phyloP scores from a whole-genome alignment of 495 filamentous ascomycete genomes.

The Cairneyella variabilis region DNA sequence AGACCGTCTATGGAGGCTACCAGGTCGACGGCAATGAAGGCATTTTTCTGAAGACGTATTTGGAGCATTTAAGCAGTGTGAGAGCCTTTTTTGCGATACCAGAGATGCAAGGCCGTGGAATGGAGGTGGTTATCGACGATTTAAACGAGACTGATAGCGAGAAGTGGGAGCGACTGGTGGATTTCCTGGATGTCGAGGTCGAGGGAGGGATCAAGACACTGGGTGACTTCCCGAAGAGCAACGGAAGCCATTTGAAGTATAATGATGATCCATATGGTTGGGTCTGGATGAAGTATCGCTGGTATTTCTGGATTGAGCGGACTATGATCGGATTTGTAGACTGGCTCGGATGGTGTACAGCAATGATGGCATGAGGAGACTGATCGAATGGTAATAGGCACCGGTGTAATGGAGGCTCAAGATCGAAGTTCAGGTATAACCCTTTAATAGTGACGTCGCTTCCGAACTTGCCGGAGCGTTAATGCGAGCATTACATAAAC shows the following conservation, averaged over 20 bases:
- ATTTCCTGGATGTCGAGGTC: constrained; percentile 5
- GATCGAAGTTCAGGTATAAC: too few relatives aligned
- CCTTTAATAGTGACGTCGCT: too few relatives aligned
- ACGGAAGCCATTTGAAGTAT: not conserved
- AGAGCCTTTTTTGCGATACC: not conserved
- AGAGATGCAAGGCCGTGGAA: not conserved
- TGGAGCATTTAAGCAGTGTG: not conserved
- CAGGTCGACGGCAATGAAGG: constrained; percentile 4
- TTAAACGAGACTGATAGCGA: not conserved
- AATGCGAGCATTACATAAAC: too few relatives aligned
- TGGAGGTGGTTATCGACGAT: constrained; percentile 7
- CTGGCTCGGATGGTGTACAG: not conserved
- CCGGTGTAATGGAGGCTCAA: too few relatives aligned
- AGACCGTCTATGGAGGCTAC: constrained; percentile 4
- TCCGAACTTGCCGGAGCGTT: too few relatives aligned
- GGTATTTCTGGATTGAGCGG: not conserved
- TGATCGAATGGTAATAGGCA: too few relatives aligned
- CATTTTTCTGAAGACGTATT: constrained; percentile 6
- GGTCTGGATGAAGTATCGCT: not conserved
- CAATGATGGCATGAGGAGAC: not conserved
- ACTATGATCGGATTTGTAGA: not conserved
- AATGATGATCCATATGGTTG: not conserved
- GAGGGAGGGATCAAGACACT: not conserved
- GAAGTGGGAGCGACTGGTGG: not conserved
- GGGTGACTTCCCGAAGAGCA: constrained; percentile 10